A percentile compares a stretch with the other conserved stretches of the same genome.
Evolutionary conservation across 495 filamentous ascomycete species (phyloP).

Genomic region (Rhypophila decipiens): DNA sequence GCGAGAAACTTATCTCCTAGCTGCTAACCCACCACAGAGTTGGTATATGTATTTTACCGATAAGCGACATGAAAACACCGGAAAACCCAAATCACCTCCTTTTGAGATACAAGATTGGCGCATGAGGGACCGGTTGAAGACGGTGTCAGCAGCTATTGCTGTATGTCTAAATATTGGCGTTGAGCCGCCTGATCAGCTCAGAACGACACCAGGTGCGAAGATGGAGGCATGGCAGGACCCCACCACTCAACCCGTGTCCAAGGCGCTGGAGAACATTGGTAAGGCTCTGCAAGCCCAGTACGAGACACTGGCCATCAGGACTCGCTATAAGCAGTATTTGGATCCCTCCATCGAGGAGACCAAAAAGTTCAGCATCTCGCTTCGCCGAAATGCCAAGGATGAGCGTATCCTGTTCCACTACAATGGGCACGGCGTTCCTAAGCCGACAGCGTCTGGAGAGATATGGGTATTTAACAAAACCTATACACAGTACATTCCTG

Average conservation of each 20-base stretch:
- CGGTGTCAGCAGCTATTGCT: conserved; percentile 86
- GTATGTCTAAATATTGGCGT: conserved; percentile 97
- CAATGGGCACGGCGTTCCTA: conserved; percentile 97
- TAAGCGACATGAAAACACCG: conserved; percentile 94
- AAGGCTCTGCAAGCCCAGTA: conserved; percentile 94
- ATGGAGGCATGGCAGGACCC: conserved; percentile 98
- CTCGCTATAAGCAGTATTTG: conserved; percentile 91
- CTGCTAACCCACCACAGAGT: conserved; percentile 42
- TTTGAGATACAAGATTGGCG: conserved; percentile 83
- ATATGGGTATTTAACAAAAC: conserved; percentile 99
- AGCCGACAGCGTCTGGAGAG: conserved; percentile 91
- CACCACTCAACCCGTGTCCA: conserved; percentile 67
- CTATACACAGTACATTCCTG: conserved; percentile 97
- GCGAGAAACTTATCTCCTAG: neutral
- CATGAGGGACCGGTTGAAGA: conserved; percentile 94
- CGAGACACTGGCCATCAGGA: conserved; percentile 86
- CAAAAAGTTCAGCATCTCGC: conserved; percentile 85
- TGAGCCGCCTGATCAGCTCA: conserved; percentile 90
- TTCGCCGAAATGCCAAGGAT: conserved; percentile 87
- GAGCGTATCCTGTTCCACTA: conserved; percentile 95
- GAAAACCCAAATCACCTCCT: conserved; percentile 62
- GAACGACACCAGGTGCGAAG: conserved; percentile 86
- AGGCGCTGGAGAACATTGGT: conserved; percentile 88
- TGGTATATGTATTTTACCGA: conserved; percentile 99
- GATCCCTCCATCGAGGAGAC: conserved; percentile 97